Evolutionary conservation across 371 early-diverging fungal species (phyloP), one percentile per base, ranked within the genome.

Genomic region (Mucor indicus): DNA sequence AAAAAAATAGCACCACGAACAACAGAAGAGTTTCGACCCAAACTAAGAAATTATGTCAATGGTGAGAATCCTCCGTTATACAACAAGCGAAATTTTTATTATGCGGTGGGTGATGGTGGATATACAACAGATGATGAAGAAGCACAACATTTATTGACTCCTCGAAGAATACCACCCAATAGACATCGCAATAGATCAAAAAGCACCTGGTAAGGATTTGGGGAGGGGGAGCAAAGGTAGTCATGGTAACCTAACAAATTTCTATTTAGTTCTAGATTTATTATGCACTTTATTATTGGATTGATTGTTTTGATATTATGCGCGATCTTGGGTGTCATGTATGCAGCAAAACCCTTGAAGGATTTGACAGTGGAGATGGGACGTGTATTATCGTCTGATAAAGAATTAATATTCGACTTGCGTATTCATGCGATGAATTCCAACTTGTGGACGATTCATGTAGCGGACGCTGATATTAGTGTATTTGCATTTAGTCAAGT

Each of bases 351-450:
- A 32, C 85, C 83, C 16, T 51, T 85, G 32, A 52, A 50, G 12
- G 74, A 77, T 17, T 57, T 83, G 10, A 49, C 53, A 13, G 71
- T 71, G 4, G 66, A 63, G 7, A 75, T 85, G 48, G 66, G 80
- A 21, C 67, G 83, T 38, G 80, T 85, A 3, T 50, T 85, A 37
- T 80, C 84, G 10, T 71, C 84, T 5, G 84, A 85, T 24, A 84
- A 83, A 49, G 84, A 83, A 48, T 60, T 85, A 4, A 72, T 85
- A n/a, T 85, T 85, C 44, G 82, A 83, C 52, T 50, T 84, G 45
- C 75, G 77, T 36, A 56, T 85, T 19, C 61, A 70, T 36, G 77
- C 80, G 0, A 64, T 65, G 23, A 85, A 85, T 49, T 60, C 62
- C 21, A 83, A 83, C 40, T 63, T 79, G 50, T 81, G 82, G 76